Evolutionary conservation across 768 basidiomycete species (phyloP).

Genomic region (Lanmaoa rubissima): DNA sequence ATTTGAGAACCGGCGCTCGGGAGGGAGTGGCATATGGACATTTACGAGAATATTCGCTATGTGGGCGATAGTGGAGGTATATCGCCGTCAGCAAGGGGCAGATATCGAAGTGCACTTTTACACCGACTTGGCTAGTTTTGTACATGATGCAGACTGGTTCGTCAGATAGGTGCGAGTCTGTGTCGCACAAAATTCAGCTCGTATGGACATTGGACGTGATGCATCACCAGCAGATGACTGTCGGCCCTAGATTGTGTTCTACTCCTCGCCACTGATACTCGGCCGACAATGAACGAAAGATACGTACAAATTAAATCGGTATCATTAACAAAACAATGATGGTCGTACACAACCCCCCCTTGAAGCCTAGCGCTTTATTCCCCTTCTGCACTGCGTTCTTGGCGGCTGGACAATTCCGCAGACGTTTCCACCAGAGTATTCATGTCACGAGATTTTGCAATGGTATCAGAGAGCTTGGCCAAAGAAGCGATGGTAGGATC

Average conservation of each 20-base stretch:
- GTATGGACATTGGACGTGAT: neutral
- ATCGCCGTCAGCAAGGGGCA: too few species aligned
- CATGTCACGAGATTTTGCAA: constrained; percentile 22
- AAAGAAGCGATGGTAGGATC: constrained; percentile 25
- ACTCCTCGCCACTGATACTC: neutral
- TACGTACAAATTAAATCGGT: neutral
- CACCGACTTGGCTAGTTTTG: neutral
- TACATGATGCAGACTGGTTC: too few species aligned
- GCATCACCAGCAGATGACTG: neutral
- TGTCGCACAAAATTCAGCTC: too few species aligned
- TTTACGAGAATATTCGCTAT: too few species aligned
- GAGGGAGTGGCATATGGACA: too few species aligned
- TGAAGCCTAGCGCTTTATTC: neutral
- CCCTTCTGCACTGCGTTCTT: neutral
- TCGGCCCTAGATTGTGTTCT: neutral
- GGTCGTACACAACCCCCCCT: neutral
- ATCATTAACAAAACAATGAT: neutral
- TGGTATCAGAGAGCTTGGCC: constrained; percentile 14
- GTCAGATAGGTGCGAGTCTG: neutral
- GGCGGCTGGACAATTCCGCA: neutral
- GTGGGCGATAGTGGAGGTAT: too few species aligned
- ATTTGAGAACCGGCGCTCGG: too few species aligned
- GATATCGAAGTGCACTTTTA: too few species aligned
- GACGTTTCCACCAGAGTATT: constrained; percentile 13
- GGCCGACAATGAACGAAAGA: constrained; percentile 1